These are phyloP conservation scores for Penicillium desertorum DNA, from an alignment of 495 filamentous ascomycete genomes.

Conservation along the genomic window DNA sequence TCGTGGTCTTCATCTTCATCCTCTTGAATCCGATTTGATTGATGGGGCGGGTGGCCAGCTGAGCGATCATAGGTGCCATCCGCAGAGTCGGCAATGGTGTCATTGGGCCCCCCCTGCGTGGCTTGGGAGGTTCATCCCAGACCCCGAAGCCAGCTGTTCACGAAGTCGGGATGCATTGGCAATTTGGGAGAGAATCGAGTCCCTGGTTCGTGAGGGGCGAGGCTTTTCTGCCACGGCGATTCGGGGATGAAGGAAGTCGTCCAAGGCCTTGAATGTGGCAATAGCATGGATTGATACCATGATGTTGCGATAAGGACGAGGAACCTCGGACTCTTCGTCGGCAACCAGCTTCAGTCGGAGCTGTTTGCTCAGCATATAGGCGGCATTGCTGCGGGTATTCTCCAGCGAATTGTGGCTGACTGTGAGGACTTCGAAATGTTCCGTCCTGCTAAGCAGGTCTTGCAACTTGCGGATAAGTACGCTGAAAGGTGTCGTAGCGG, in stretches of 20 bases:
- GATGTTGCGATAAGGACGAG: conserved; percentile 79
- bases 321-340: conserved; percentile 87
- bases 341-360: conserved; percentile 85
- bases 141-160: conserved; percentile 37
- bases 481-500: conserved; percentile 80
- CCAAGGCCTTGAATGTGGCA: conserved; percentile 93
- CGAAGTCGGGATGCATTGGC: conserved; percentile 67
- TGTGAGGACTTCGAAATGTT: conserved; percentile 97
- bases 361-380: conserved; percentile 96
- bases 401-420: conserved; percentile 92
- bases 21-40: conserved; percentile 47
- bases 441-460: conserved; percentile 90
- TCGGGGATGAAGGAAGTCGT: conserved; percentile 91
- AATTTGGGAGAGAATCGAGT: conserved; percentile 71
- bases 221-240: conserved; percentile 84
- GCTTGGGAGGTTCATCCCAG: conserved; percentile 25
- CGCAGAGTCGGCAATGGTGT: conserved; percentile 34
- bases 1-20: conserved; percentile 55
- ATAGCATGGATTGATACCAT: conserved; percentile 99
- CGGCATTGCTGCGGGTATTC: conserved; percentile 84
- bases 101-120: conserved; percentile 28
- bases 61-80: conserved; percentile 26
- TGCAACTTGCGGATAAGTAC: conserved; percentile 91
- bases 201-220: conserved; percentile 62
- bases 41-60: conserved; percentile 52